These are phyloP conservation scores for Colletotrichum aenigma DNA, from an alignment of 2,329 filamentous ascomycete genomes.

Conservation along the genomic window DNA sequence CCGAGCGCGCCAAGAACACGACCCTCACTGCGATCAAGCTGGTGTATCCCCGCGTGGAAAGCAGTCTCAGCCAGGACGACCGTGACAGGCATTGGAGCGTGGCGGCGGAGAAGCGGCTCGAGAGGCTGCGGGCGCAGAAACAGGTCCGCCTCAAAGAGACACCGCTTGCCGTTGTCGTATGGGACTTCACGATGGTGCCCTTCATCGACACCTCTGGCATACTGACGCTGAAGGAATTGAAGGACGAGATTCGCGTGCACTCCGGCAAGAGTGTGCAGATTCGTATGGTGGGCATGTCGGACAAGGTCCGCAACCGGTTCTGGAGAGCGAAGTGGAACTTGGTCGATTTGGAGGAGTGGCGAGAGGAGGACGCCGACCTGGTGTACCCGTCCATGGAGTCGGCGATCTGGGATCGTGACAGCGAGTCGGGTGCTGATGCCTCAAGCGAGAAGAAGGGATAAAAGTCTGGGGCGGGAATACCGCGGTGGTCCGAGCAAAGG, in stretches of 20 bases:
- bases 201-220: constrained; percentile 60
- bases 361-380: constrained; percentile 14
- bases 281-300: constrained; percentile 52
- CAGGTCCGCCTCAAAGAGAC: constrained; percentile 29
- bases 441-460: constrained; percentile 6
- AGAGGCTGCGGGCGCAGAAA: constrained; percentile 45
- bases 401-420: constrained; percentile 17
- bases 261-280: constrained; percentile 50
- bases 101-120: constrained; percentile 50
- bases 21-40: constrained; percentile 52
- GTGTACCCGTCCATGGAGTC: constrained; percentile 14
- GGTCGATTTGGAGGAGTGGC: constrained; percentile 13
- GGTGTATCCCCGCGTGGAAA: constrained; percentile 29
- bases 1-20: constrained; percentile 39
- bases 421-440: not conserved
- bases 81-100: constrained; percentile 60
- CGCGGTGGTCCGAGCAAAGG: not conserved
- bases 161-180: constrained; percentile 50
- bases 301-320: constrained; percentile 44
- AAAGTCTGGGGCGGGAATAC: not conserved
- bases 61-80: constrained; percentile 32
- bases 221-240: constrained; percentile 52
- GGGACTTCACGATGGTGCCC: constrained; percentile 57
- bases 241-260: constrained; percentile 52
- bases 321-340: constrained; percentile 39